Evolutionary conservation across 345 rosid species (phyloP), one percentile per base, ranked within the genome.

Genomic region (Sonneratia caseolaris): DNA sequence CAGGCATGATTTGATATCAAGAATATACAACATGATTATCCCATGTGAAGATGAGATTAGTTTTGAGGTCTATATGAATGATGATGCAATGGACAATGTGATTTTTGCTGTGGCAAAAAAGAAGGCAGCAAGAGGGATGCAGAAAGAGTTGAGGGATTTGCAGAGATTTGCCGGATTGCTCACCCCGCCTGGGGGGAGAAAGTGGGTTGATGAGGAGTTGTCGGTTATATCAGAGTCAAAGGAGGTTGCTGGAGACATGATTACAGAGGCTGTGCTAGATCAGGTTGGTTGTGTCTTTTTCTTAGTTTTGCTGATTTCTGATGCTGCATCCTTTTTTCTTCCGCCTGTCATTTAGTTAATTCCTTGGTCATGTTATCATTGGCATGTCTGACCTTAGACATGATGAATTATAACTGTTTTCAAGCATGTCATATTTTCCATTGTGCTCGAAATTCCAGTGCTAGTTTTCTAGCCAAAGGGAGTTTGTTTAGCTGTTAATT

Each of bases 171-270:
- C 93, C 0, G 82, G 83, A 37, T 40, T 85, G 43, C 56, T 88
- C 70, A 70, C 70, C 16, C 91, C 86, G 0, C 76, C 83, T 27
- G 72, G 57, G 12, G 94, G 93, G 68, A 89, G 87, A 84, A 94
- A 88, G 73, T 92, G 96, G 98, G 93, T 91, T 51, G 67, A 81
- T 1, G 97, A 91, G 35, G 95, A 96, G 37, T 75, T 92, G 76
- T 80, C 87, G 6, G 96, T 92, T 64, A 68, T 92, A 74, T 83
- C 98, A 0, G 98, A 96, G 80, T 88, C 91, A 0, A 92, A 91
- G 85, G 96, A 92, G 83, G 93, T 91, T 76, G 96, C 96, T 70
- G 95, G 96, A 16, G 99, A 92, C 81, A 76, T 92, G 86, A 86
- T 92, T 79, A 86, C 99, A 2, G 98, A 92, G 6, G 74, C 83